phyloP scores from a whole-genome alignment of 257 asterid species.

The Solanum pinnatisectum region DNA sequence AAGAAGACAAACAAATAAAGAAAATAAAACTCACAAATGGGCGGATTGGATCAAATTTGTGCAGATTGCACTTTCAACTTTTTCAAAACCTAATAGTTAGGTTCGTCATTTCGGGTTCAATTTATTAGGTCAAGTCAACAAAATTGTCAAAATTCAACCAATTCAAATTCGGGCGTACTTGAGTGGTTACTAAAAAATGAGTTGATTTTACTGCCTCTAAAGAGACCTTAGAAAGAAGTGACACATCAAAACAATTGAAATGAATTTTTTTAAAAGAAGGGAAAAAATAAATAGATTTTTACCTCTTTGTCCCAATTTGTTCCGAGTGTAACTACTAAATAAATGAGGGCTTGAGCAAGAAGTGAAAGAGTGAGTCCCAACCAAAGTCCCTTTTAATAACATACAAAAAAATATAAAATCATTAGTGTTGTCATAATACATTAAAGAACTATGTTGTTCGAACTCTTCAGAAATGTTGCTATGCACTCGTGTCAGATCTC shows the following conservation, averaged over 20 bases:
- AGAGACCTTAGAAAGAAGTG: not conserved
- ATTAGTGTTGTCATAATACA: not conserved
- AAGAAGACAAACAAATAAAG: not conserved
- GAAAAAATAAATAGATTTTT: not conserved
- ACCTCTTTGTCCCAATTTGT: constrained; percentile 67
- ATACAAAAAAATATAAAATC: not conserved
- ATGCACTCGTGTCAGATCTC: not conserved
- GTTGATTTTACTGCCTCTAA: not conserved
- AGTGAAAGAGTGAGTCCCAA: constrained; percentile 49
- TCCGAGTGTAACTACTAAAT: constrained; percentile 29
- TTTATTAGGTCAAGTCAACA: not conserved
- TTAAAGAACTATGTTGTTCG: not conserved
- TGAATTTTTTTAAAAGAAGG: not conserved
- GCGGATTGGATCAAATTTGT: not conserved
- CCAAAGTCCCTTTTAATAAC: constrained; percentile 48
- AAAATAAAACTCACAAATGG: not conserved
- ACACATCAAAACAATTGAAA: not conserved
- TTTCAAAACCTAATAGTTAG: not conserved
- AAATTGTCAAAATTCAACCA: not conserved
- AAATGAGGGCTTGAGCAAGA: constrained; percentile 41
- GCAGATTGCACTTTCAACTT: not conserved
- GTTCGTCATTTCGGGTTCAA: not conserved
- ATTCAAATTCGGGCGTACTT: not conserved
- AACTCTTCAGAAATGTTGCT: not conserved
- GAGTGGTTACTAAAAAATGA: not conserved